Evolutionary conservation across 768 basidiomycete species (phyloP), one percentile per base, ranked within the genome.

Genomic region (Rhodotorula toruloides): DNA sequence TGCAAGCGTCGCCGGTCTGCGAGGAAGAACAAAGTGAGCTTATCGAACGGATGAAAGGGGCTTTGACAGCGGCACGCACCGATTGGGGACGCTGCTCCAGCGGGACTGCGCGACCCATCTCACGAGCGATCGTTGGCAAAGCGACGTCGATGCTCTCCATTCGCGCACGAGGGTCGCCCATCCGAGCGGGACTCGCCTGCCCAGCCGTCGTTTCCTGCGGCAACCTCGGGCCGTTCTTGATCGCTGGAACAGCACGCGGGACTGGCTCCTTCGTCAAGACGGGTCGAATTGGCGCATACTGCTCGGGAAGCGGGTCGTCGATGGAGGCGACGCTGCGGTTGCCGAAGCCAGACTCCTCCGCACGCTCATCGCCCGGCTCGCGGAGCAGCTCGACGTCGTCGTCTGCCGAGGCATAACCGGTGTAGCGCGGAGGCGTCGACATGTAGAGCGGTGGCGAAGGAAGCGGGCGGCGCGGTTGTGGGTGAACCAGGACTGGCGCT

Each of bases 261-360:
- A 42, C 11, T 31, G 39, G 13, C 7, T 22, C 21, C 49, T 17
- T 27, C 10, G 13, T 19, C 40, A 34, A 22, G 61, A 54, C 36
- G 3, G 43, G 44, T 1, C 36, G 53, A 9, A 22, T 0, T 6
- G 61, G 61, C 9, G 53, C 54, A 46, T 61, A 66, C 42, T 66
- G 65, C 42, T 53, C 52, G 1, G 65, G 65, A 4, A 66, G 46
- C 47, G 65, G 58, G 47, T 66, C 65, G 27, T 66, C 65, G 46
- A 52, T 17, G 5, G 54, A 56, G 9, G 40, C 12, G 25, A 42
- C 14, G 47, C 58, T 61, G 19, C 21, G 27, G 12, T 52, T 36
- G 17, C 57, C 57, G 14, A 4, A 31, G 11, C 46, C 63, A n/a
- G 34, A 40, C 17, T 34, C 31, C 3, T 32, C 43, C 19, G 22